phyloP scores from a whole-genome alignment of 306 rosid genomes.

The Rubus parviflorus region DNA sequence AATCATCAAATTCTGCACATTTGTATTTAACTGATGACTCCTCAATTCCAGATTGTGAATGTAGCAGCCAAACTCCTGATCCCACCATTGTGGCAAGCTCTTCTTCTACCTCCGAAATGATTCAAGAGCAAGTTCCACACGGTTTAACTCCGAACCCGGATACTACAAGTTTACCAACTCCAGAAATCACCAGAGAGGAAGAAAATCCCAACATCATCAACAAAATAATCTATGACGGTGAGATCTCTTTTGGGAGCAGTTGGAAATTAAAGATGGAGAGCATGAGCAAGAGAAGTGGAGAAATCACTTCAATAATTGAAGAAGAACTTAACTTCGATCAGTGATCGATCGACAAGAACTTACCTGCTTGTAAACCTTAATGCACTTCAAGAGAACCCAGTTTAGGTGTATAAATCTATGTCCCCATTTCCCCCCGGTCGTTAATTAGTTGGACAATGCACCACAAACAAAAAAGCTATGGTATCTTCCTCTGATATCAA shows the following conservation, averaged over 20 bases:
- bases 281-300: constrained; percentile 32
- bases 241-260: constrained; percentile 57
- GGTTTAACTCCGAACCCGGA: not conserved
- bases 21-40: constrained; percentile 6
- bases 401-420: too few species aligned
- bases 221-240: constrained; percentile 50
- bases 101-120: not conserved
- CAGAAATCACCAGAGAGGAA: constrained; percentile 29
- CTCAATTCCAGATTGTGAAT: constrained; percentile 4
- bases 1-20: not conserved
- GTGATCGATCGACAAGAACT: not conserved
- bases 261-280: constrained; percentile 35
- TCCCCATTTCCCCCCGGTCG: too few species aligned
- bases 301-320: constrained; percentile 45
- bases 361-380: too few species aligned
- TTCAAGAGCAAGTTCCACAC: not conserved
- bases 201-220: constrained; percentile 21
- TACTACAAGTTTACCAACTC: not conserved
- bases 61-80: not conserved
- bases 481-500: too few species aligned
- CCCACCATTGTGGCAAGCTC: not conserved
- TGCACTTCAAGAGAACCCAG: too few species aligned
- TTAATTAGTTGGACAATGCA: too few species aligned
- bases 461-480: too few species aligned
- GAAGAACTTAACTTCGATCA: constrained; percentile 28